Evolutionary conservation across 208 protist genomes (phyloP).

Genomic region (Wallacemonas sp.): DNA sequence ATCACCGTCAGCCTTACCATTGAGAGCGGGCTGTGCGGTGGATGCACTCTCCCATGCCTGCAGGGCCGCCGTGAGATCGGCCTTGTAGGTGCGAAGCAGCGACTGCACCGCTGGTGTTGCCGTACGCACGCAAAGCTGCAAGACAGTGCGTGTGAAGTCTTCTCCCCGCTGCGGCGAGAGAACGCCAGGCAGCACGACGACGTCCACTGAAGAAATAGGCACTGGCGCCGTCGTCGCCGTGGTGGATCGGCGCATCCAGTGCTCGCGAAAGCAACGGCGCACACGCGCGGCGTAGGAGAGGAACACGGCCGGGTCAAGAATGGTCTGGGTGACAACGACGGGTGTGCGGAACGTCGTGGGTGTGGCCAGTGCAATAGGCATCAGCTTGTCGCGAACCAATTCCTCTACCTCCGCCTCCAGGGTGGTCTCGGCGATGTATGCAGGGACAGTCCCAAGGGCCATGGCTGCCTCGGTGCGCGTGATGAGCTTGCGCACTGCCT

Average conservation of each 20-base stretch:
- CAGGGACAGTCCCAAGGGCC: background rate
- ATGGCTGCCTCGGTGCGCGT: background rate
- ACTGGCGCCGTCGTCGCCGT: background rate
- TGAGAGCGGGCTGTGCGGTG: background rate
- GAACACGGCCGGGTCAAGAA: conserved; percentile 3
- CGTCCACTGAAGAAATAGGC: background rate
- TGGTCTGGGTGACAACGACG: conserved; percentile 9
- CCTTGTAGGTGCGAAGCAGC: conserved; percentile 1
- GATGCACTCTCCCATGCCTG: background rate
- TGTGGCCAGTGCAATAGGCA: background rate
- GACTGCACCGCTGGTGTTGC: background rate
- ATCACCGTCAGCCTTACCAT: background rate
- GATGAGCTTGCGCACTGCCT: background rate
- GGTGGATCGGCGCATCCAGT: background rate
- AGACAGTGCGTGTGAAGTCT: background rate
- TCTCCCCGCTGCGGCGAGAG: conserved; percentile 2
- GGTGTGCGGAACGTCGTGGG: background rate
- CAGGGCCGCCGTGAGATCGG: background rate
- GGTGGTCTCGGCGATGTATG: background rate
- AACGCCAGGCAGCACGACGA: conserved; percentile 10
- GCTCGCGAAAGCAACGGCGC: background rate
- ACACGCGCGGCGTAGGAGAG: background rate
- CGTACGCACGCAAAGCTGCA: conserved; percentile 10
- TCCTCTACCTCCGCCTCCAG: background rate
- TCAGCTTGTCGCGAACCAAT: conserved; percentile 3